phyloP scores from a whole-genome alignment of 805 yeast species.

The Saturnispora dispora region DNA sequence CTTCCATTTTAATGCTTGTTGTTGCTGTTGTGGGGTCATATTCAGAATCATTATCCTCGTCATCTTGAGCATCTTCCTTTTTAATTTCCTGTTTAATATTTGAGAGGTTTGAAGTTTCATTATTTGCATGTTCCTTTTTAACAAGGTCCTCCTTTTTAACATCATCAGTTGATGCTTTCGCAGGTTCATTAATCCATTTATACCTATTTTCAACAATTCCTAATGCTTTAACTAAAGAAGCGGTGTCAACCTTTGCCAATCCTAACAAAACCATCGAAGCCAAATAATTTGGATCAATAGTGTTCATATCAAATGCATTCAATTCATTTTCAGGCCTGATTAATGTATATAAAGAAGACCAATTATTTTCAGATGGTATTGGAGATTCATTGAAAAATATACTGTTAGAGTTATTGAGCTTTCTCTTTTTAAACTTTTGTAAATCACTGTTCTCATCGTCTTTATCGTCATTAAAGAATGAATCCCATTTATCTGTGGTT shows the following conservation, averaged over 20 bases:
- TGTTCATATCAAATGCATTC: slow-evolving; percentile 57
- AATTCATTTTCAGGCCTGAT: slow-evolving; percentile 53
- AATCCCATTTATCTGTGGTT: slow-evolving; percentile 31
- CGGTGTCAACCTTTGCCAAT: slow-evolving; percentile 43
- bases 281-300: slow-evolving; percentile 56
- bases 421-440: slow-evolving; percentile 18
- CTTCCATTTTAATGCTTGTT: background rate
- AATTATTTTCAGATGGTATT: slow-evolving; percentile 35
- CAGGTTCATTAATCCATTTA: slow-evolving; percentile 35
- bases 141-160: background rate
- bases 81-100: slow-evolving; percentile 3
- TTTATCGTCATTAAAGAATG: slow-evolving; percentile 34
- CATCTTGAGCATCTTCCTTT: slow-evolving; percentile 15
- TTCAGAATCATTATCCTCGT: slow-evolving; percentile 22
- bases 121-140: slow-evolving; percentile 18
- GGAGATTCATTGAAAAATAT: slow-evolving; percentile 25
- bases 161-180: background rate
- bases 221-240: slow-evolving; percentile 53
- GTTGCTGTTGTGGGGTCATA: slow-evolving; percentile 3
- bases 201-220: slow-evolving; percentile 56
- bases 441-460: slow-evolving; percentile 16
- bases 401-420: slow-evolving; percentile 14
- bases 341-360: slow-evolving; percentile 58
- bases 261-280: slow-evolving; percentile 60
- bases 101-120: slow-evolving; percentile 16